A percentile compares a stretch with the other conserved stretches of the same genome.
phyloP scores from a whole-genome alignment of 257 asterid species.

The Asclepias syriaca region DNA sequence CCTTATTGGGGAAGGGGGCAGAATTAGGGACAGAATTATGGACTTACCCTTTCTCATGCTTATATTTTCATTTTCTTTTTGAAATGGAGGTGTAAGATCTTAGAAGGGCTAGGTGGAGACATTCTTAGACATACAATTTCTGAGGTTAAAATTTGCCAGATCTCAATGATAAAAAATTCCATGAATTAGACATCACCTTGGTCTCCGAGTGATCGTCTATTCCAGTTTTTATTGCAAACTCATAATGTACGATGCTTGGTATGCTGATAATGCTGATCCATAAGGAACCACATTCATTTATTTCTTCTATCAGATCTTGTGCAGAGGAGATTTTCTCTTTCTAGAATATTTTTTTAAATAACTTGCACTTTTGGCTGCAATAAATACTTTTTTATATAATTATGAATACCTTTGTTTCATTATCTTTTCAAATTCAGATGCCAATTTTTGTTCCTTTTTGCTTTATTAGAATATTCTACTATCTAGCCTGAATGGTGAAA shows the following conservation, averaged over 20 bases:
- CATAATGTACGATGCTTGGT: not conserved
- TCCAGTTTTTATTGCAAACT: not conserved
- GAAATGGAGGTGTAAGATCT: not conserved
- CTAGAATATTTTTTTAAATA: not conserved
- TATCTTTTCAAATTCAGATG: not conserved
- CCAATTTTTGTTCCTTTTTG: not conserved
- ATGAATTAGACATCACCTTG: not conserved
- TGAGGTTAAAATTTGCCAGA: not conserved
- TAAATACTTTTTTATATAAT: not conserved
- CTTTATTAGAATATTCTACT: slow-evolving; percentile 45
- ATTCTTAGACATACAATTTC: not conserved
- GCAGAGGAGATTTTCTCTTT: not conserved
- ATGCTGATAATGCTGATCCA: not conserved
- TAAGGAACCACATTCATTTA: not conserved
- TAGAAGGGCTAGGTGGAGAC: not conserved
- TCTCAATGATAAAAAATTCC: not conserved
- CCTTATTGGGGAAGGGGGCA: not conserved
- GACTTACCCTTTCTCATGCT: not conserved
- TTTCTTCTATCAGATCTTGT: not conserved
- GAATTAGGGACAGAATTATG: too few species aligned
- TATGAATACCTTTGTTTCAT: not conserved
- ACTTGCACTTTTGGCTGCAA: not conserved
- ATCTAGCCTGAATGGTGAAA: slow-evolving; percentile 27
- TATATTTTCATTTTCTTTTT: not conserved
- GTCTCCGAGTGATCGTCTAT: too few species aligned